Evolutionary conservation across 1,139 yeast species (phyloP).

Genomic region (Chernovozyma aurita): DNA sequence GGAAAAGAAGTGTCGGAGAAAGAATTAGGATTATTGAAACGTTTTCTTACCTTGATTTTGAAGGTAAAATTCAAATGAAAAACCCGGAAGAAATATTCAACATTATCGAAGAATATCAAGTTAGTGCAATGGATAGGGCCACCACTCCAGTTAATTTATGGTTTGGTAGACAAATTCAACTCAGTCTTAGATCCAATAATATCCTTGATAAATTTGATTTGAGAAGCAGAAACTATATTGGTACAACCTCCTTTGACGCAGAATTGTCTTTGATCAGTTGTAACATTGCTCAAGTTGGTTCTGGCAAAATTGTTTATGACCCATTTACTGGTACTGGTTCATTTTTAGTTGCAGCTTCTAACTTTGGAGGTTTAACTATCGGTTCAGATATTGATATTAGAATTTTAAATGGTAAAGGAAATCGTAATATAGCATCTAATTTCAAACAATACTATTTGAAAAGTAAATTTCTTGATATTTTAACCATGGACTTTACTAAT

Average conservation of each 20-base stretch:
- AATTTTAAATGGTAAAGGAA: conserved; percentile 67
- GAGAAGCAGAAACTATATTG: conserved; percentile 80
- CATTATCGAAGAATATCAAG: conserved; percentile 67
- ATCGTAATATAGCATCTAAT: conserved; percentile 53
- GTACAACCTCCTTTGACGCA: conserved; percentile 96
- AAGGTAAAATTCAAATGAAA: conserved; percentile 77
- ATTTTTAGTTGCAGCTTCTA: conserved; percentile 82
- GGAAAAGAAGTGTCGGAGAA: conserved; percentile 51
- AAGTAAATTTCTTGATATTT: conserved; percentile 60
- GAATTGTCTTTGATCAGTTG: conserved; percentile 79
- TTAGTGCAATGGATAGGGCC: conserved; percentile 47
- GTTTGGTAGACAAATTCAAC: conserved; percentile 72
- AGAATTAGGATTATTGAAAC: conserved; percentile 66
- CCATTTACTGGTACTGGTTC: conserved; percentile 98
- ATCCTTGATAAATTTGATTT: conserved; percentile 76
- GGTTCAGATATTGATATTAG: conserved; percentile 94
- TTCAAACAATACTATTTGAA: conserved; percentile 70
- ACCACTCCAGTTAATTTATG: conserved; percentile 53
- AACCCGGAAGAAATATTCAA: conserved; percentile 71
- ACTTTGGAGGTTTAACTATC: conserved; percentile 73
- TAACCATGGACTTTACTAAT: conserved; percentile 94
- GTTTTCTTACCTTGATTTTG: conserved; percentile 63
- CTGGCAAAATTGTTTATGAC: conserved; percentile 73
- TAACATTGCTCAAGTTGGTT: conserved; percentile 72
- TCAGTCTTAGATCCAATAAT: conserved; percentile 58